A percentile compares a stretch with the other conserved stretches of the same genome.
Evolutionary conservation across 805 yeast species (phyloP).

Genomic region (Millerozyma miso): DNA sequence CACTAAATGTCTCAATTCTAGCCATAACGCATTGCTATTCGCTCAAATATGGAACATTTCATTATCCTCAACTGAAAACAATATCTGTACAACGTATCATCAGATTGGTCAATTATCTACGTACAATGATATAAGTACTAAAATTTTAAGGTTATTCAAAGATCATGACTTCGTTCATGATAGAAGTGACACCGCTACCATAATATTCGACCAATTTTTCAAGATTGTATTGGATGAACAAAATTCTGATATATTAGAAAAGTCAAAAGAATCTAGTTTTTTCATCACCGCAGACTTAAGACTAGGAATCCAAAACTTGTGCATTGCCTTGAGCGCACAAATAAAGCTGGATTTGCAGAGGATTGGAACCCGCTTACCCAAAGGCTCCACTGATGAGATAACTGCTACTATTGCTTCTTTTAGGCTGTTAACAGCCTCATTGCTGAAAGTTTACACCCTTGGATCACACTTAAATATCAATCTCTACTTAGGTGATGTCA

Average conservation of each 20-base stretch:
- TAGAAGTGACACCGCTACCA: conserved; percentile 5
- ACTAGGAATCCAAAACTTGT: conserved; percentile 19
- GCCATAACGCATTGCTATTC: conserved; percentile 15
- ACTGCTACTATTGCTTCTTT: conserved; percentile 11
- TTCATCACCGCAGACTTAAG: conserved; percentile 20
- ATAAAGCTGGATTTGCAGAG: conserved; percentile 10
- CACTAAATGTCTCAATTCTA: conserved; percentile 16
- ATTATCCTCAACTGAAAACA: conserved; percentile 10
- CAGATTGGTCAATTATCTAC: conserved; percentile 20
- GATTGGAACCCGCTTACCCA: not conserved
- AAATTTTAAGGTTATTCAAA: conserved; percentile 21
- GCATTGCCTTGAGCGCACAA: conserved; percentile 20
- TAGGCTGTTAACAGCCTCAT: conserved; percentile 11
- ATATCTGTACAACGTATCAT: conserved; percentile 21
- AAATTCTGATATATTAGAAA: conserved; percentile 1
- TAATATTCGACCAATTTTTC: conserved; percentile 12
- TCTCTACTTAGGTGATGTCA: conserved; percentile 11
- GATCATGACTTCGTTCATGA: conserved; percentile 4
- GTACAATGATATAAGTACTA: conserved; percentile 23
- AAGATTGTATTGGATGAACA: conserved; percentile 9
- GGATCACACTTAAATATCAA: conserved; percentile 23
- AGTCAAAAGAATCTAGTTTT: not conserved
- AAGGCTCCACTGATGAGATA: conserved; percentile 13
- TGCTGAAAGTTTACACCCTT: conserved; percentile 22
- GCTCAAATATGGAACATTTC: conserved; percentile 24